A percentile compares a stretch with the other conserved stretches of the same genome.
phyloP scores from a whole-genome alignment of 257 asterid species.

The Nicotiana undulata region DNA sequence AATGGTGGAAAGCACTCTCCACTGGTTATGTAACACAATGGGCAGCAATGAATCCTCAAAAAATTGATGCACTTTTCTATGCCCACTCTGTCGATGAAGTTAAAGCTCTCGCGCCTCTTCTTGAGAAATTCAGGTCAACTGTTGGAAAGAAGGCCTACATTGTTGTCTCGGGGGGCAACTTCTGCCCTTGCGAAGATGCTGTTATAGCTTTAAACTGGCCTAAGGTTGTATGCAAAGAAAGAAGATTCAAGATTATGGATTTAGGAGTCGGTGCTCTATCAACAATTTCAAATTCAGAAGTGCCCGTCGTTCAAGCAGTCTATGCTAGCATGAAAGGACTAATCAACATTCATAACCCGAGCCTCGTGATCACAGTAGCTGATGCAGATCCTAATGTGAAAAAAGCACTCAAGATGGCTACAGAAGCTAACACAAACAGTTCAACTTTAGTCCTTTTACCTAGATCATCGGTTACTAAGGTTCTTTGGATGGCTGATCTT shows the following conservation, averaged over 20 bases:
- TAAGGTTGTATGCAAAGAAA: conserved; percentile 59
- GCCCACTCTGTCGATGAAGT: conserved; percentile 80
- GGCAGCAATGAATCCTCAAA: conserved; percentile 94
- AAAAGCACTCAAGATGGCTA: conserved; percentile 78
- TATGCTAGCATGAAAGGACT: conserved; percentile 91
- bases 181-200: conserved; percentile 86
- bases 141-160: conserved; percentile 80
- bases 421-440: conserved; percentile 32
- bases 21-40: conserved; percentile 88
- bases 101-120: conserved; percentile 72
- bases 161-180: conserved; percentile 73
- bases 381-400: conserved; percentile 53
- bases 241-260: conserved; percentile 89
- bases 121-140: conserved; percentile 63
- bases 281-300: conserved; percentile 57
- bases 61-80: conserved; percentile 75
- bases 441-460: conserved; percentile 62
- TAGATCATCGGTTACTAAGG: conserved; percentile 47
- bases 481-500: conserved; percentile 93
- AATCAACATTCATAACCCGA: conserved; percentile 80
- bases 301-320: conserved; percentile 65
- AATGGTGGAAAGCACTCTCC: conserved; percentile 97
- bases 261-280: conserved; percentile 63
- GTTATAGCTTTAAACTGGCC: conserved; percentile 69
- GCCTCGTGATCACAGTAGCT: conserved; percentile 55